These are phyloP conservation scores for Dalbergia cochinchinensis DNA, from an alignment of 306 rosid genomes.

Conservation along the genomic window DNA sequence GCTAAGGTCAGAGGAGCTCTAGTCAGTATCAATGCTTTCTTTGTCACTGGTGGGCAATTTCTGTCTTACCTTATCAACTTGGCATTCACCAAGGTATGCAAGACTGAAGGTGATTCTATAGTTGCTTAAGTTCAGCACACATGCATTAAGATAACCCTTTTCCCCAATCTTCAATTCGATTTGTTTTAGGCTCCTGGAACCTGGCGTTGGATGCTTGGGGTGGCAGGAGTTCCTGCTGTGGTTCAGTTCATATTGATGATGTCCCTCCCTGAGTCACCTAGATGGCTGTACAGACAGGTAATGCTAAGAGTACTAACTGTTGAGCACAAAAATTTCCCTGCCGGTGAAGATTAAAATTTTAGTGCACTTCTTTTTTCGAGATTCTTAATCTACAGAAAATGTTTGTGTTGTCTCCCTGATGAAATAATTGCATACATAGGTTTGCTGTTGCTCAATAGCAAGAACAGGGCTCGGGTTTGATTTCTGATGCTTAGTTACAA, in stretches of 20 bases:
- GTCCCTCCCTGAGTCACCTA: slow-evolving; percentile 87
- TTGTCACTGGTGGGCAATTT: slow-evolving; percentile 86
- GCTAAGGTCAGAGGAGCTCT: slow-evolving; percentile 87
- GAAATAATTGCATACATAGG: neutral
- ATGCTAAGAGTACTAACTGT: neutral
- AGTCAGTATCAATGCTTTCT: slow-evolving; percentile 73
- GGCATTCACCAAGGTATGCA: slow-evolving; percentile 72
- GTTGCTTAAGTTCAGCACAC: slow-evolving; percentile 19
- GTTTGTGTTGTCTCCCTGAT: neutral
- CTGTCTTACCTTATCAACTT: slow-evolving; percentile 81
- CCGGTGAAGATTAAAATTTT: neutral
- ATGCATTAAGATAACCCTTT: neutral
- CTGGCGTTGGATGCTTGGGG: slow-evolving; percentile 96
- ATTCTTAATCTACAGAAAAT: neutral
- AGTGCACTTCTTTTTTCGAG: neutral
- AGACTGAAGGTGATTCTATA: neutral
- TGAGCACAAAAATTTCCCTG: neutral
- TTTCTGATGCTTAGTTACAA: neutral
- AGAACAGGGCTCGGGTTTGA: neutral
- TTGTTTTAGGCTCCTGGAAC: slow-evolving; percentile 68
- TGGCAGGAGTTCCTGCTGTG: slow-evolving; percentile 74
- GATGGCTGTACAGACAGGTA: slow-evolving; percentile 87
- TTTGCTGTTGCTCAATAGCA: neutral
- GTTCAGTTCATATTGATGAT: slow-evolving; percentile 75
- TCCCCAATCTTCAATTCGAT: neutral